phyloP scores from a whole-genome alignment of 2,329 filamentous ascomycete species.

The Stylonectria norvegica region DNA sequence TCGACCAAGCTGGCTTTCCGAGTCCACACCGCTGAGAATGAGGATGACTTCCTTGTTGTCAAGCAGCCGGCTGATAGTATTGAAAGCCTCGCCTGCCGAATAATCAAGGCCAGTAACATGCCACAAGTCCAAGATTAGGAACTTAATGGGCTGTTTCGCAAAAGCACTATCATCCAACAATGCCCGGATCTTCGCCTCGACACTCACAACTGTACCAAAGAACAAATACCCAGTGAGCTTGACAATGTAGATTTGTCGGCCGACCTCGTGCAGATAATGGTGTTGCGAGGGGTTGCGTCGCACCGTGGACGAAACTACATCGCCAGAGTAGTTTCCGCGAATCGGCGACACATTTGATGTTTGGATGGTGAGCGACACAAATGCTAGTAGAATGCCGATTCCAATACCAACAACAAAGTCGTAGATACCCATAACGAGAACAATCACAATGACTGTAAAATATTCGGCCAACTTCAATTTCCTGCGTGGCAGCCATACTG shows the following conservation, averaged over 20 bases:
- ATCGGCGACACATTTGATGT: conserved; percentile 88
- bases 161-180: conserved; percentile 84
- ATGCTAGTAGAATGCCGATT: conserved; percentile 86
- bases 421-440: conserved; percentile 92
- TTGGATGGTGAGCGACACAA: conserved; percentile 86
- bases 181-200: conserved; percentile 81
- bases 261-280: conserved; percentile 79
- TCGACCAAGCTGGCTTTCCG: conserved; percentile 70
- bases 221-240: conserved; percentile 96
- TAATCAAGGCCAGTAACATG: conserved; percentile 94
- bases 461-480: conserved; percentile 87
- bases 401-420: conserved; percentile 96
- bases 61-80: conserved; percentile 82
- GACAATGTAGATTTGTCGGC: conserved; percentile 82
- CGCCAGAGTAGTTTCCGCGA: conserved; percentile 83
- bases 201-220: conserved; percentile 94
- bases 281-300: conserved; percentile 86
- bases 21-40: conserved; percentile 77
- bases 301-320: conserved; percentile 87
- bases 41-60: conserved; percentile 74
- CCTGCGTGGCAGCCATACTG: conserved; percentile 81
- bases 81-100: conserved; percentile 92
- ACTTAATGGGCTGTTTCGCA: conserved; percentile 74
- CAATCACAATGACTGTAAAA: conserved; percentile 82
- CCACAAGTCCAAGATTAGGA: conserved; percentile 81